phyloP scores from a whole-genome alignment of 225 moss, liverwort and hornwort species.

The Bryoerythrophyllum caledonicum region DNA sequence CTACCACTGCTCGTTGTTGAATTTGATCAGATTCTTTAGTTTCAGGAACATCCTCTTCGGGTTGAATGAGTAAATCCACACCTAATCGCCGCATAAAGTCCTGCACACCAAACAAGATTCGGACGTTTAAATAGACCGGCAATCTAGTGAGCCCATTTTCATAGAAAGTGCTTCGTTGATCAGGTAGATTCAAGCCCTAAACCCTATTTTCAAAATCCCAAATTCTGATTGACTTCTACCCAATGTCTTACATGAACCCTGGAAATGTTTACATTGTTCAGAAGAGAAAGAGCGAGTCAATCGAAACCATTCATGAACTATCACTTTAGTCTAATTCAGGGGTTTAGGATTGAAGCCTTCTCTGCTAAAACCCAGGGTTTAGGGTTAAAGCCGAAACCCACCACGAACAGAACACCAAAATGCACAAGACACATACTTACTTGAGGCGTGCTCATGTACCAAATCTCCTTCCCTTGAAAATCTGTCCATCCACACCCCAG shows the following conservation, averaged over 20 bases:
- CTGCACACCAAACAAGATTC: conserved; percentile 38
- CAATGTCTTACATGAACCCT: not conserved
- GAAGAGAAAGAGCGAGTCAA: not conserved
- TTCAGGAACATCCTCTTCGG: conserved; percentile 47
- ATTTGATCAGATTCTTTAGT: conserved; percentile 60
- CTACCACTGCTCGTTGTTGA: conserved; percentile 94
- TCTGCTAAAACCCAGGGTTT: conserved; percentile 5
- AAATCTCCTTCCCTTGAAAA: conserved; percentile 88
- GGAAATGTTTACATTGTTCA: not conserved
- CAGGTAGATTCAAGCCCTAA: not conserved
- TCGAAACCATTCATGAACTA: not conserved
- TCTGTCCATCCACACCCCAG: conserved; percentile 43
- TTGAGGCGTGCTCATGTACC: conserved; percentile 75
- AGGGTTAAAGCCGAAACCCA: conserved; percentile 12
- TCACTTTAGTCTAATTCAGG: not conserved
- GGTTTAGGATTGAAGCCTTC: conserved; percentile 22
- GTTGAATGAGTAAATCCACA: conserved; percentile 84
- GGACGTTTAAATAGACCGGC: not conserved
- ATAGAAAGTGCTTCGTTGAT: not conserved
- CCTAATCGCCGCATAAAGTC: conserved; percentile 90
- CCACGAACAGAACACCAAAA: not conserved
- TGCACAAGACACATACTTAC: conserved; percentile 15
- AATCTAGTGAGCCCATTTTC: not conserved
- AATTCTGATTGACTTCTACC: not conserved
- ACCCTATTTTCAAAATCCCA: not conserved